Evolutionary conservation across 2,329 filamentous ascomycete species (phyloP), one percentile per base, ranked within the genome.

Genomic region (Pseudocercospora crystallina): DNA sequence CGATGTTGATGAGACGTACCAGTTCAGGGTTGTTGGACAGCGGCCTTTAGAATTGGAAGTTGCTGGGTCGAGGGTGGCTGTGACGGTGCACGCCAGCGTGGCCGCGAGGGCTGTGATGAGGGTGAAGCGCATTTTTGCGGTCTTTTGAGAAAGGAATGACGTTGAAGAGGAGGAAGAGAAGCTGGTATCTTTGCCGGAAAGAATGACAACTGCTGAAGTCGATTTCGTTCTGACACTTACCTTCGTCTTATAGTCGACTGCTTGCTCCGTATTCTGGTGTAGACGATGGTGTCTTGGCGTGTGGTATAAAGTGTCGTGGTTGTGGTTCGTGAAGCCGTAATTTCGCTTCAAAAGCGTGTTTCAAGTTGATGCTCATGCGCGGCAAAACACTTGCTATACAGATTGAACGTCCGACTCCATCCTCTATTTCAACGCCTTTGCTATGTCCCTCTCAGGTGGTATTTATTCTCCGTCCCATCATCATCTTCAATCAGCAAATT

Each of bases 21-120:
- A 71, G 34, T 45, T 47, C 7, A 59, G 60, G 40, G 44, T 46
- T 48, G 57, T 52, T 31, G 66, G 70, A 51, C 59, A 64, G 49
- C 65, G 62, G 56, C 60, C 62, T 45, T 70, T 69, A 29, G 68
- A 70, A 61, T 73, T 71, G 14, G 68, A 69, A 33, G 51, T 61
- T 13, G 66, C 67, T 10, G 69, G 70, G 50, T 66, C 58, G 39
- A 72, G 67, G 8, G 69, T 71, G 29, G 69, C 69, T 17, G 59
- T 62, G 26, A 62, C 58, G 38, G 53, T 53, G 32, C 47, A 50
- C 34, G 54, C 51, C 40, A 61, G 57, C 35, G 41, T 48, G 26
- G 51, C 42, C 12, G 48, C 39, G 14, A 56, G 17, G 30, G 42
- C 36, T 37, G 52, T 35, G 20, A 53, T 13, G 34, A 43, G 10